A percentile compares a stretch with the other conserved stretches of the same genome.
These are phyloP conservation scores for Apiospora koreana DNA, from an alignment of 2,329 filamentous ascomycete species.

Conservation along the genomic window DNA sequence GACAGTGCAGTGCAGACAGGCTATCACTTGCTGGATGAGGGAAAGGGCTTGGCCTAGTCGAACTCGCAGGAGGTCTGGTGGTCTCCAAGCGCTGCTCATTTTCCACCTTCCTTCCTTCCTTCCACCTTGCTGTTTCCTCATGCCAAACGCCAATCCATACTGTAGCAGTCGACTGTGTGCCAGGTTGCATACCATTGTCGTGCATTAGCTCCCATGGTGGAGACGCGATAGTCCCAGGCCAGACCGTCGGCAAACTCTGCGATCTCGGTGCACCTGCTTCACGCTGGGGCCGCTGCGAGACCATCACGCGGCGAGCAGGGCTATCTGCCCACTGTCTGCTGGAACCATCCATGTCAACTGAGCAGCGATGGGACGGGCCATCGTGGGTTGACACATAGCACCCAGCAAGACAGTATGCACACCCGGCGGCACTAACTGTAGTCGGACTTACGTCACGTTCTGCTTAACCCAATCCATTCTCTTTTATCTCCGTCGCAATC, in stretches of 20 bases:
- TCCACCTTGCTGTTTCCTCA: background rate
- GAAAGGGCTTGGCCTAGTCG: background rate
- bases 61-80: background rate
- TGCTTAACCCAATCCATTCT: background rate
- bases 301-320: slow-evolving; percentile 4
- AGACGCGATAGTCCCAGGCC: background rate
- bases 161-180: background rate
- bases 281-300: background rate
- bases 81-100: background rate
- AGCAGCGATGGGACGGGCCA: background rate
- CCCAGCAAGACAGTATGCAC: background rate
- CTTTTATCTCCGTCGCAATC: slow-evolving; percentile 8
- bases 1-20: background rate
- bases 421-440: background rate
- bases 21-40: background rate
- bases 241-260: slow-evolving; percentile 6
- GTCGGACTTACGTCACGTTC: slow-evolving; percentile 8
- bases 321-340: background rate
- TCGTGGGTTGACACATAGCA: background rate
- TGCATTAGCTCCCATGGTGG: slow-evolving; percentile 8
- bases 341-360: background rate
- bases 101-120: background rate
- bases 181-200: background rate
- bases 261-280: slow-evolving; percentile 2
- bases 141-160: background rate